These are phyloP conservation scores for Scenedesmus sp. DNA, from an alignment of 163 green algal species.

Conservation along the genomic window DNA sequence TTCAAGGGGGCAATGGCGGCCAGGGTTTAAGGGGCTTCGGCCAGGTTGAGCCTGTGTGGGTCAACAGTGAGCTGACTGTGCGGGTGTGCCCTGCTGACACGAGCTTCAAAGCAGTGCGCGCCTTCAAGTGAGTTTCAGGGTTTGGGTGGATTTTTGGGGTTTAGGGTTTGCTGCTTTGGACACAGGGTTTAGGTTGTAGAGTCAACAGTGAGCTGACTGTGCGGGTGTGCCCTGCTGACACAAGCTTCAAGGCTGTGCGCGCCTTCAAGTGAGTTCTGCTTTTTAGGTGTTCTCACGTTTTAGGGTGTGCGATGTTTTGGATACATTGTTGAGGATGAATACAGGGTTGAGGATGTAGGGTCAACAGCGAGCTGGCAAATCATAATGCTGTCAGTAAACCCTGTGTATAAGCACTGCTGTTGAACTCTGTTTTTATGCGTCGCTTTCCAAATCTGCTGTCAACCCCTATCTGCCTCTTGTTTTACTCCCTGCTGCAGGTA, in stretches of 20 bases:
- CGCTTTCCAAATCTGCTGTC: background rate
- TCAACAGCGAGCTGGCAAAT: too few relatives aligned
- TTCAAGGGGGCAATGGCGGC: background rate
- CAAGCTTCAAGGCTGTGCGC: constrained; percentile 28
- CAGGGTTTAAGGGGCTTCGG: background rate
- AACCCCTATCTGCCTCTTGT: too few relatives aligned
- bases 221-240: constrained; percentile 9
- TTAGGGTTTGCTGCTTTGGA: too few relatives aligned
- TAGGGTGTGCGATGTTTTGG: too few relatives aligned
- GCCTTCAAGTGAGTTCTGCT: background rate
- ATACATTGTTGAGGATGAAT: too few relatives aligned
- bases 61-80: constrained; percentile 9
- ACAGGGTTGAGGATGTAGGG: too few relatives aligned
- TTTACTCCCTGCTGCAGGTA: background rate
- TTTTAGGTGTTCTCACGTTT: too few relatives aligned
- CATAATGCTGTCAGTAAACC: too few relatives aligned
- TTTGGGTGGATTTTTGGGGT: background rate
- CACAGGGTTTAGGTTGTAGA: background rate
- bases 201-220: constrained; percentile 6
- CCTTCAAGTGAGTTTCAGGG: constrained; percentile 11
- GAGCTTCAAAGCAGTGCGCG: constrained; percentile 19
- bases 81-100: constrained; percentile 4
- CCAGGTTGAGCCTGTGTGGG: constrained; percentile 11
- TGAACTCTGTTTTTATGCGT: too few relatives aligned
- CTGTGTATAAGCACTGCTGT: too few relatives aligned